A percentile compares a stretch with the other conserved stretches of the same genome.
phyloP scores from a whole-genome alignment of 108 stramenopile species.

The Nitzschia palea region DNA sequence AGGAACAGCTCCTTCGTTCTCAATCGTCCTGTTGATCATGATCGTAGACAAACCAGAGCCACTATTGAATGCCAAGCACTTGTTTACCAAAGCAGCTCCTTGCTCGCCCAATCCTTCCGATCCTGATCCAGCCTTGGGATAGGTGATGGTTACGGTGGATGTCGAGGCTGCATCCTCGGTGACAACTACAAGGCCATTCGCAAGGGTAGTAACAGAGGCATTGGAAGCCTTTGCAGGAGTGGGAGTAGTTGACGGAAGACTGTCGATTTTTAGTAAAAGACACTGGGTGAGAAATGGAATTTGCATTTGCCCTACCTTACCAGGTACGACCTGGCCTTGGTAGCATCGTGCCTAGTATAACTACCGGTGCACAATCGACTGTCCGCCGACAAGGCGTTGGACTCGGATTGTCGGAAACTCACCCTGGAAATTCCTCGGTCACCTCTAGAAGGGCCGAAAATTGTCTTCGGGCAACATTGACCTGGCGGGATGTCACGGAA shows the following conservation, averaged over 20 bases:
- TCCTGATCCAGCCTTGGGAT: constrained; percentile 81
- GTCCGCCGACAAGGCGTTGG: constrained; percentile 1
- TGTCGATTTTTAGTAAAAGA: constrained; percentile 21
- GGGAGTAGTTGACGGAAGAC: constrained; percentile 67
- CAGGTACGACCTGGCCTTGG: too few relatives aligned
- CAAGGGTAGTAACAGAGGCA: constrained; percentile 71
- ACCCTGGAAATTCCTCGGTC: constrained; percentile 41
- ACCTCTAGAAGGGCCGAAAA: constrained; percentile 25
- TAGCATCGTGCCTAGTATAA: too few relatives aligned
- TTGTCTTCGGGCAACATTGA: constrained; percentile 5
- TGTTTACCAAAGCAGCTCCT: constrained; percentile 83
- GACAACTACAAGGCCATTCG: constrained; percentile 74
- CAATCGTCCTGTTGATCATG: constrained; percentile 68
- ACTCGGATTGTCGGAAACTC: constrained; percentile 7
- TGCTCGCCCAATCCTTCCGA: constrained; percentile 59
- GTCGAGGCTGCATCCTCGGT: constrained; percentile 76
- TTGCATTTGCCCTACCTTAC: neutral
- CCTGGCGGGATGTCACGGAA: constrained; percentile 24
- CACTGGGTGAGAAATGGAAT: constrained; percentile 4
- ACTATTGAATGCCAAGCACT: constrained; percentile 80
- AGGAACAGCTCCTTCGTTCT: constrained; percentile 74
- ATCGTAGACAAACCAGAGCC: constrained; percentile 73
- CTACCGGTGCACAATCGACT: too few relatives aligned
- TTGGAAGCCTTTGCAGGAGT: constrained; percentile 55
- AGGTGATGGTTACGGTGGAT: constrained; percentile 81